Conservation (phyloP, 2,329 filamentous ascomycete genomes). For the Trichophyton mentagrophytes region DNA sequence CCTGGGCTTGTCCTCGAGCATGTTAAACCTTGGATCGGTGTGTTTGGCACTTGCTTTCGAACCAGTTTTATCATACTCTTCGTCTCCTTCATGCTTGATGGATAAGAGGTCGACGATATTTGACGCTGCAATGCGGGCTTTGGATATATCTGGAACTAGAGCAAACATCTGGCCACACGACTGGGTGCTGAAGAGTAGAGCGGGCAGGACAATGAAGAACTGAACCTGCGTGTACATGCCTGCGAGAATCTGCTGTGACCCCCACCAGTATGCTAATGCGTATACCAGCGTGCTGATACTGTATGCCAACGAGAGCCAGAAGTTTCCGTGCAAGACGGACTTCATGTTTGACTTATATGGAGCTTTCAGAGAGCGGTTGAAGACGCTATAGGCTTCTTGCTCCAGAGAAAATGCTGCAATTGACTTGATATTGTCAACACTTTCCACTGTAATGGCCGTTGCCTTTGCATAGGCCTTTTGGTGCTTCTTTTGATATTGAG, state of each 20-base stretch:
- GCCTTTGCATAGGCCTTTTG: conserved; percentile 34
- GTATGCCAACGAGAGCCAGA: conserved; percentile 25
- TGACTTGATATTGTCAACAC: conserved; percentile 34
- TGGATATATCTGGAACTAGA: conserved; percentile 54
- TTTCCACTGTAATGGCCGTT: conserved; percentile 34
- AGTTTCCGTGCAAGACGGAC: conserved; percentile 31
- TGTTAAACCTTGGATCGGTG: conserved; percentile 9
- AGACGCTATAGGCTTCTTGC: conserved; percentile 30
- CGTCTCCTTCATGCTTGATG: conserved; percentile 17
- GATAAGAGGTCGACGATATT: conserved; percentile 38
- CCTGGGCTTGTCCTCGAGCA: conserved; percentile 14
- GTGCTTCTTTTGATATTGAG: conserved; percentile 41
- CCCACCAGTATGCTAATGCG: conserved; percentile 64
- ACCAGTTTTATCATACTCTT: conserved; percentile 3
- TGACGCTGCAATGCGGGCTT: conserved; percentile 47
- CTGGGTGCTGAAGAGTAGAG: conserved; percentile 56
- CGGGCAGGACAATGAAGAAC: conserved; percentile 57
- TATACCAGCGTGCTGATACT: conserved; percentile 49
- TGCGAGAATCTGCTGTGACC: conserved; percentile 50
- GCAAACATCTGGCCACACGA: conserved; percentile 57
- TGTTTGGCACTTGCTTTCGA: conserved; percentile 14
- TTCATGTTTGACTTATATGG: conserved; percentile 34
- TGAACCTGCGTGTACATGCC: conserved; percentile 48
- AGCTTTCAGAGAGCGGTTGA: conserved; percentile 26
- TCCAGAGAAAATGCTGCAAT: conserved; percentile 36